phyloP scores from a whole-genome alignment of 75 land plant species.

The Isoetes taiwanensis region DNA sequence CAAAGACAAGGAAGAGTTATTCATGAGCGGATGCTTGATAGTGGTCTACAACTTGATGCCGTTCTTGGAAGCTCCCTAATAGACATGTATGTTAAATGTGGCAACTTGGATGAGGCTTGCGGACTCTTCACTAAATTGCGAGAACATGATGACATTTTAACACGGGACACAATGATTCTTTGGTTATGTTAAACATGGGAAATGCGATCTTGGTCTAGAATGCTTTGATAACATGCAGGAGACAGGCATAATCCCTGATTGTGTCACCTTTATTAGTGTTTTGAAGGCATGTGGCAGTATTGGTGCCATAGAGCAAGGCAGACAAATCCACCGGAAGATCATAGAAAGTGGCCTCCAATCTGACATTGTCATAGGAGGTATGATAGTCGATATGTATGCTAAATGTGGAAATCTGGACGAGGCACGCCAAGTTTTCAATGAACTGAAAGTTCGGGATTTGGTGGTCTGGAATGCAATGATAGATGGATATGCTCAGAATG shows the following conservation, averaged over 20 bases:
- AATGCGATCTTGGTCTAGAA: too few species aligned
- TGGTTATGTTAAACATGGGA: too few species aligned
- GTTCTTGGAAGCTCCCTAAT: conserved; percentile 21
- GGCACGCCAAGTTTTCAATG: conserved; percentile 32
- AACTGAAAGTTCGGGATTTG: conserved; percentile 36
- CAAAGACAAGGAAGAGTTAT: too few species aligned
- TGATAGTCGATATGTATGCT: conserved; percentile 41
- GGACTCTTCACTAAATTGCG: conserved; percentile 9
- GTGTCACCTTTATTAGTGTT: too few species aligned
- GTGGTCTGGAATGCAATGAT: conserved; percentile 58
- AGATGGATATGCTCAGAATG: conserved; percentile 36
- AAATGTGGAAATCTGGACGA: conserved; percentile 28
- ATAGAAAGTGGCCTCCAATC: too few species aligned
- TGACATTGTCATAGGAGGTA: too few species aligned
- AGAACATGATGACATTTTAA: conserved; percentile 12
- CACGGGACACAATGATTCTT: too few species aligned
- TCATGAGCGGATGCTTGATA: conserved; percentile 27
- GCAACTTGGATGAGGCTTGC: conserved; percentile 15
- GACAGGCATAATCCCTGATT: too few species aligned
- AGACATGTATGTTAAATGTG: conserved; percentile 32
- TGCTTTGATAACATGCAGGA: too few species aligned
- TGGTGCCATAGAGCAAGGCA: too few species aligned
- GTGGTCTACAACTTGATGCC: conserved; percentile 12
- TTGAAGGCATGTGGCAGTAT: too few species aligned
- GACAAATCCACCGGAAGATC: too few species aligned